Evolutionary conservation across 768 basidiomycete species (phyloP), one percentile per base, ranked within the genome.

Genomic region (Boletus reticulatus): DNA sequence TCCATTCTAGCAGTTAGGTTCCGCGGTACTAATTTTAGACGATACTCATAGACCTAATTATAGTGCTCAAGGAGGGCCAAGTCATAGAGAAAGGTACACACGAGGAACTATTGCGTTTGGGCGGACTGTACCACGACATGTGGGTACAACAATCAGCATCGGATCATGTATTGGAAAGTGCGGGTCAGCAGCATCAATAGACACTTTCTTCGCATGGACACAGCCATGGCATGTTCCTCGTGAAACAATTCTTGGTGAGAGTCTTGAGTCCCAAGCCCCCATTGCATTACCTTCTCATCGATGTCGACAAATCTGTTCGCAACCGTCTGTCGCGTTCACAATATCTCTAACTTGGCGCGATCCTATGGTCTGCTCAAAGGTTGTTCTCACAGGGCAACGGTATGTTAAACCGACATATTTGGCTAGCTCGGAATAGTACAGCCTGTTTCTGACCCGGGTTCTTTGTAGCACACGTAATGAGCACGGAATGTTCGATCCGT

Each of bases 71-170:
- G 66, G 90, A 94, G n/a, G 97, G 97, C 0, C 72, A 82, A 48
- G 92, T 98, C 4, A 87, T 87, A 7, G 97, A 99, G 71, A 84
- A 96, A 70, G 97, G 97, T 12, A 94, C 92, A 0, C 97, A 98
- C 67, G 89, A 93, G 37, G 85, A 92, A 67, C 75, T 98, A 17
- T 74, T 98, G 70, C 81, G 77, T 22, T 71, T 72, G 14, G 83
- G 82, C 14, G 89, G 91, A 2, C 66, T 93, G 55, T 94, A 94
- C 68, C 73, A 83, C 56, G 80, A 83, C 57, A 90, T 94, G 89
- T 94, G 92, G 92, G 72, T 81, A 46, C 82, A 88, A 66, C 91
- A 94, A 64, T 83, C 82, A 4, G 70, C 81, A 6, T 70, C 72
- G 70, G 62, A 71, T 22, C 63, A 52, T 44, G 54, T 55, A 34